Conservation (phyloP, 2,329 filamentous ascomycete genomes). For the Pezicula rhizophila region DNA sequence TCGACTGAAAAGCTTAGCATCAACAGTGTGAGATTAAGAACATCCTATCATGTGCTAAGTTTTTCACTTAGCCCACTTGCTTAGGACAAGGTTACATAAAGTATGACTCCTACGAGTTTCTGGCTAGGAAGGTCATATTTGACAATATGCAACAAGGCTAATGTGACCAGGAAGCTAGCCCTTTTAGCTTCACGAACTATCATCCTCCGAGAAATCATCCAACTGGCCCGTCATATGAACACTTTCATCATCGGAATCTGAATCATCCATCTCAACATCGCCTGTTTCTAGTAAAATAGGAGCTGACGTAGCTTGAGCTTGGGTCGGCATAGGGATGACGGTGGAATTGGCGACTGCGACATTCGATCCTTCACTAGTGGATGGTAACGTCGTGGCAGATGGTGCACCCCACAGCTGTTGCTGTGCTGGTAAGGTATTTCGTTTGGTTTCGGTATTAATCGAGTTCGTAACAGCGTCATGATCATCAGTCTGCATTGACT, state of each 20-base stretch:
- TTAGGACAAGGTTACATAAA: too few species aligned
- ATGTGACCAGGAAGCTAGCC: too few species aligned
- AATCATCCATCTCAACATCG: constrained; percentile 25
- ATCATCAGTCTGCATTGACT: constrained; percentile 4
- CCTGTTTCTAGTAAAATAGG: constrained; percentile 7
- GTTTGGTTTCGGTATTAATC: background rate
- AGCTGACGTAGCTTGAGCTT: constrained; percentile 7
- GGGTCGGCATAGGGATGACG: constrained; percentile 2
- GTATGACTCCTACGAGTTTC: too few species aligned
- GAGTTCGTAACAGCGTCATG: background rate
- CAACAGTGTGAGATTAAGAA: too few species aligned
- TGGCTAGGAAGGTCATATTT: too few species aligned
- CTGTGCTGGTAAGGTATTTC: background rate
- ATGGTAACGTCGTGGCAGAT: background rate
- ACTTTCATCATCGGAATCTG: constrained; percentile 40
- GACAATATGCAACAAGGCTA: too few species aligned
- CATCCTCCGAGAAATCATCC: constrained; percentile 7
- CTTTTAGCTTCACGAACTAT: background rate
- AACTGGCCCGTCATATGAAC: constrained; percentile 33
- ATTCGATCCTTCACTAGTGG: background rate
- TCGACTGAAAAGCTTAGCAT: too few species aligned
- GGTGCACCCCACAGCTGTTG: background rate
- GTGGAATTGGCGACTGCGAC: background rate
- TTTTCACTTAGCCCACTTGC: too few species aligned
- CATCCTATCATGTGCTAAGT: too few species aligned